phyloP scores from a whole-genome alignment of 306 rosid genomes.

The Clitoria ternatea region DNA sequence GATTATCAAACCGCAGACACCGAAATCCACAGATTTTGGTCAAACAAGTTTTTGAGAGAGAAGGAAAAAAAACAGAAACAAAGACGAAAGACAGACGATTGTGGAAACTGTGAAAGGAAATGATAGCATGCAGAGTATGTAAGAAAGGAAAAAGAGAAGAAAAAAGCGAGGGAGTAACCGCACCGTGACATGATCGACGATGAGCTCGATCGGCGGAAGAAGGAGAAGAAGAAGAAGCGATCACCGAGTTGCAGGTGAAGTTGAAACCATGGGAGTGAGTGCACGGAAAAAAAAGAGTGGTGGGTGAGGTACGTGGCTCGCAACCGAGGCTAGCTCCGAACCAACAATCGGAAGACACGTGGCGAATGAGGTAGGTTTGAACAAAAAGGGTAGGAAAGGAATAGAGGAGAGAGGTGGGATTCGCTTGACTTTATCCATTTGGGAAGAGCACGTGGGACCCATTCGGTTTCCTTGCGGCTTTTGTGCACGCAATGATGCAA shows the following conservation, averaged over 20 bases:
- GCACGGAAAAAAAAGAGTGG: conserved; percentile 8
- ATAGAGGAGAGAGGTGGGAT: not conserved
- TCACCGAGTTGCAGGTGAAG: not conserved
- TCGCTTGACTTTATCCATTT: conserved; percentile 29
- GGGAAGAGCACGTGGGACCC: conserved; percentile 18
- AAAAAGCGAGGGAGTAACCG: not conserved
- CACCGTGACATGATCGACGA: conserved; percentile 32
- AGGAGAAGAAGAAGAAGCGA: not conserved
- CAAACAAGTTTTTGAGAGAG: not conserved
- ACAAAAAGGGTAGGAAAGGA: conserved; percentile 17
- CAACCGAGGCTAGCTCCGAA: conserved; percentile 34
- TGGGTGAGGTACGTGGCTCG: conserved; percentile 31
- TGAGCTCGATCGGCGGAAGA: not conserved
- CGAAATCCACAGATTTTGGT: not conserved
- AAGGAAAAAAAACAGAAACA: not conserved
- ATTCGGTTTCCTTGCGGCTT: not conserved
- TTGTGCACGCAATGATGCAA: conserved; percentile 19
- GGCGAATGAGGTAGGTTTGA: conserved; percentile 18
- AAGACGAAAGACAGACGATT: not conserved
- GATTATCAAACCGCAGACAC: conserved; percentile 6
- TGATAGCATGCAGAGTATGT: not conserved
- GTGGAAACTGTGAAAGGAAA: not conserved
- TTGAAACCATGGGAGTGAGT: conserved; percentile 22
- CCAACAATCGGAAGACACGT: conserved; percentile 43
- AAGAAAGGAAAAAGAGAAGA: not conserved